Evolutionary conservation across 805 yeast genomes (phyloP), one percentile per base, ranked within the genome.

Genomic region (Candida koratica): DNA sequence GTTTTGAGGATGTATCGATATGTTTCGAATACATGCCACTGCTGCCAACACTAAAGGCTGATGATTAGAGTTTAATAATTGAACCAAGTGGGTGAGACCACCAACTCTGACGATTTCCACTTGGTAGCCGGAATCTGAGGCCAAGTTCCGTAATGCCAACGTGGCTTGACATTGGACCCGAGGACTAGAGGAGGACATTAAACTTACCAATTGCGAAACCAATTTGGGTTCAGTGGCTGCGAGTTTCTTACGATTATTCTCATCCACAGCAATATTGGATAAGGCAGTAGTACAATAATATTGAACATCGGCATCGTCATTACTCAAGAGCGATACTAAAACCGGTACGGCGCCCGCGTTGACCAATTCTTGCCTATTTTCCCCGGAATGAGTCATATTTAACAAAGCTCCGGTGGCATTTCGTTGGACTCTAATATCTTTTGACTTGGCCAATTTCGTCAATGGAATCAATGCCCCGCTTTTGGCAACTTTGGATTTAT

Each of bases 81-180:
- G 83, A n/a, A 88, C 95, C 54, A 93, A 71, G 57, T 88, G 93
- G 28, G 96, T 93, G 52, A 93, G 75, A 0, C 98, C 99, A 39
- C 95, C 96, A 25, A 95, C 89, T 52, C 95, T 75, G 12, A 90
- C 97, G 47, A 90, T 89, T 57, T 90, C 97, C 44, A 90, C 75
- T 65, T 93, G 99, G 64, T 93, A 93, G 46, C 88, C 83, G 12
- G 93, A 87, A 62, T 93, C 99, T 4, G 95, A 84, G 1, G 98
- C 99, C 53, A 93, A 75, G 56, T 93, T 93, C 64, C 99, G 77
- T 48, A 93, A 71, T 1, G 97, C 98, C 44, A 93, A 71, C 4
- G 98, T 94, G 0, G 98, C 97, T 67, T 93, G 98, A 62, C 99
- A 93, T 63, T 93, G 97, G 23, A 93, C 97, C 49, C 97, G 75